Percentiles rank a stretch among this genome's conserved stretches.
These are phyloP conservation scores for Pelargonium citronellum DNA, from an alignment of 441 rosid species.

Conservation along the genomic window DNA sequence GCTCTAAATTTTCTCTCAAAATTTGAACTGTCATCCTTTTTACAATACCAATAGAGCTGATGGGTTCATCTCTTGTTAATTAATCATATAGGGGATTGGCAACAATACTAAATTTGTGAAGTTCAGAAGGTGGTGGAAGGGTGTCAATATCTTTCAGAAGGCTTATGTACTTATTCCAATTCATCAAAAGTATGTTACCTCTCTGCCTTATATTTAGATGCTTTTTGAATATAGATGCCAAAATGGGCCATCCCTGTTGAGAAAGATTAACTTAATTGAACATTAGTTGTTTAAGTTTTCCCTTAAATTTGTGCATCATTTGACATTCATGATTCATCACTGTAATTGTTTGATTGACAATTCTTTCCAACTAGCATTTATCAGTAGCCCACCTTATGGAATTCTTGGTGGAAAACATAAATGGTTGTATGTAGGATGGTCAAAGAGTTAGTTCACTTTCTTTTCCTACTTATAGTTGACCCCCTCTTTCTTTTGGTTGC, in stretches of 20 bases:
- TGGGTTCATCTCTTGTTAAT: background rate
- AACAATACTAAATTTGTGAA: constrained; percentile 56
- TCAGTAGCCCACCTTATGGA: background rate
- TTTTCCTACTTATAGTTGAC: no score
- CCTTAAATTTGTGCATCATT: background rate
- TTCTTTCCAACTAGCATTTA: background rate
- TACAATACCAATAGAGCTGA: background rate
- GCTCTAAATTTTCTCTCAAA: background rate
- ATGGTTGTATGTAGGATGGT: background rate
- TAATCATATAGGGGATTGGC: constrained; percentile 36
- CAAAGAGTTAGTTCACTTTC: no score
- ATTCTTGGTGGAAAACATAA: constrained; percentile 1
- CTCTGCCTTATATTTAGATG: background rate
- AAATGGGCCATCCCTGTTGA: background rate
- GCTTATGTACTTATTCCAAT: constrained; percentile 84
- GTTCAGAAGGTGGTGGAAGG: constrained; percentile 99
- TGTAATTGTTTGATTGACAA: background rate
- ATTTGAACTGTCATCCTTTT: background rate
- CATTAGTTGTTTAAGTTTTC: background rate
- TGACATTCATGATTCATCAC: background rate
- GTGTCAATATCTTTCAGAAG: constrained; percentile 73
- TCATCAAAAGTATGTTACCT: constrained; percentile 69
- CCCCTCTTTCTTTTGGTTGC: no score
- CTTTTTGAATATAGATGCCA: background rate
- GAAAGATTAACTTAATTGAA: background rate